Evolutionary conservation across 1,139 yeast species (phyloP), one percentile per base, ranked within the genome.

Genomic region (Protomyces lactucae-debilis): DNA sequence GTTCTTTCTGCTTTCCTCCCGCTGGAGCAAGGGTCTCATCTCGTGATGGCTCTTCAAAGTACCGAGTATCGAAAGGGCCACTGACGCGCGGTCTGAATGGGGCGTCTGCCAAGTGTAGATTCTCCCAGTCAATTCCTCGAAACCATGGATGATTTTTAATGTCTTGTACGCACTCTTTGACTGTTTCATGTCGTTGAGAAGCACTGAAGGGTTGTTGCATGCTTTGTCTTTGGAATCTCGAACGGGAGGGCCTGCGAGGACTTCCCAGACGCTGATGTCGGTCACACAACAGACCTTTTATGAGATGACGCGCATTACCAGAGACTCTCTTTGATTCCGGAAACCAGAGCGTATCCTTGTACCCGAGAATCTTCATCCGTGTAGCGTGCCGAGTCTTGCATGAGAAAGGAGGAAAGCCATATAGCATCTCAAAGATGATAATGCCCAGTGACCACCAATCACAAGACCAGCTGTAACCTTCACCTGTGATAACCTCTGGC

Each of bases 361-460:
- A 64, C 21, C 55, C 54, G 23, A 64, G 21, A 28, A 64, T 64
- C 36, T 60, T 60, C 61, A 64, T 54, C 10, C 66, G 60, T 9
- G 66, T 64, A 14, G 64, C 64, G 36, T 64, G 66, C 37, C 64
- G 95, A 0, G 91, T 81, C 9, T 80, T 78, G 1, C 88, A 95
- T 74, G 88, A 93, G 74, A 93, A 93, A 1, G 99, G 99, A 0
- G 98, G 97, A 72, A 85, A 88, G 0, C 98, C 98, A 73, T 88
- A 88, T 59, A 90, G 76, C 72, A 92, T 86, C 75, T 93, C 99
- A 77, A 92, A 93, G 61, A 92, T 76, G 67, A 93, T 91, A 75
- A 97, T 92, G 0, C 99, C 99, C 57, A 91, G 82, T 1, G 97
- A 88, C 98, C 98, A 93, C 98, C 98, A 93, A 77, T 93, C 99